Conservation (phyloP, 129 eudicot genomes). For the Sambucus nigra region DNA sequence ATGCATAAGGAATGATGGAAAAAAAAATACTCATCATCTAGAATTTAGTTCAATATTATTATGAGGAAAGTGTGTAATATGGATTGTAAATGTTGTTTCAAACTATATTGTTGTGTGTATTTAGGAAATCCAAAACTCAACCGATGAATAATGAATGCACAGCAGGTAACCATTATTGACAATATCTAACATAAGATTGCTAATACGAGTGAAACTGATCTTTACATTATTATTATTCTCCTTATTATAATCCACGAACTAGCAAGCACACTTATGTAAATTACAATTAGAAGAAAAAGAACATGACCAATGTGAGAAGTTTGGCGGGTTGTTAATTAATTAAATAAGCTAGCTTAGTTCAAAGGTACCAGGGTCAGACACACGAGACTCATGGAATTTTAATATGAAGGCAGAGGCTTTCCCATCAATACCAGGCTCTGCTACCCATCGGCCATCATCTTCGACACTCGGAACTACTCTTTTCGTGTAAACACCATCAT, state of each 20-base stretch:
- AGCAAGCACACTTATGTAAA: neutral
- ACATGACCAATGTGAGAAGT: neutral
- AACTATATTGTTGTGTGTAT: too few species aligned
- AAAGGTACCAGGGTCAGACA: neutral
- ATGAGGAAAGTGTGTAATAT: too few species aligned
- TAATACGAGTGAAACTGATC: neutral
- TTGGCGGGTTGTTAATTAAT: too few species aligned
- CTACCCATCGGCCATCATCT: slow-evolving; percentile 11
- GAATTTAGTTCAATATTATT: too few species aligned
- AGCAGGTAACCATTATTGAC: too few species aligned
- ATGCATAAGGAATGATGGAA: too few species aligned
- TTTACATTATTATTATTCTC: neutral
- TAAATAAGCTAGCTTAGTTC: neutral
- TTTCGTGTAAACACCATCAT: neutral
- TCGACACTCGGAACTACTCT: slow-evolving; percentile 14
- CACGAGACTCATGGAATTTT: slow-evolving; percentile 14
- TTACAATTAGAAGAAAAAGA: neutral
- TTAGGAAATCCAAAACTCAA: too few species aligned
- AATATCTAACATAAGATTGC: too few species aligned
- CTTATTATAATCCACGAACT: neutral
- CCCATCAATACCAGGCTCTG: slow-evolving; percentile 26
- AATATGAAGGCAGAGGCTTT: slow-evolving; percentile 26
- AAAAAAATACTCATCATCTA: too few species aligned
- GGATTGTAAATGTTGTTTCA: too few species aligned
- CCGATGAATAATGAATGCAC: too few species aligned